phyloP scores from a whole-genome alignment of 2,329 filamentous ascomycete genomes.

The Chrysoporthe deuterocubensis region DNA sequence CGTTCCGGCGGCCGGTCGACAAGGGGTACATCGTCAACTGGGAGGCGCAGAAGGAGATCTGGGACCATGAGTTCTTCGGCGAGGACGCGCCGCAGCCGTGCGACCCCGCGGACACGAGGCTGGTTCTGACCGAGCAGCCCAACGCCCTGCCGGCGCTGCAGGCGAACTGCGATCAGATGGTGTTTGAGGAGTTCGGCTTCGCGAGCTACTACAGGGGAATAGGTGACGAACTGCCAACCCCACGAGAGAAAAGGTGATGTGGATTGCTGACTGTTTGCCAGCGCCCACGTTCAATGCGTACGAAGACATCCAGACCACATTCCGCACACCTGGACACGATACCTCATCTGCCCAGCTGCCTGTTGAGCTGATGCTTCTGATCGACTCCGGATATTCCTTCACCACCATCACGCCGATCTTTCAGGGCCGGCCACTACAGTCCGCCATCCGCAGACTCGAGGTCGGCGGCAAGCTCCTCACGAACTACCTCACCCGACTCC shows the following conservation, averaged over 20 bases:
- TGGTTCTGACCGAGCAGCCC: conserved; percentile 84
- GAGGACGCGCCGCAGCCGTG: conserved; percentile 67
- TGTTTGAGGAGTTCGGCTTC: conserved; percentile 98
- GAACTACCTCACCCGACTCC: conserved; percentile 86
- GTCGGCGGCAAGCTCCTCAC: conserved; percentile 92
- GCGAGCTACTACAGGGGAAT: conserved; percentile 79
- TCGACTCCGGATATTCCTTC: conserved; percentile 92
- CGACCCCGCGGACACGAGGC: conserved; percentile 78
- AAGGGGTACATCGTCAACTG: conserved; percentile 95
- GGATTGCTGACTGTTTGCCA: conserved; percentile 38
- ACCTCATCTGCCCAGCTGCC: conserved; percentile 54
- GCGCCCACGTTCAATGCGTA: conserved; percentile 80
- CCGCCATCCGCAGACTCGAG: conserved; percentile 82
- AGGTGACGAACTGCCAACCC: conserved; percentile 48
- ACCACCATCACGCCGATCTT: conserved; percentile 89
- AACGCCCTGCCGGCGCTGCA: conserved; percentile 82
- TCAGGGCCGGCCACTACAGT: conserved; percentile 77
- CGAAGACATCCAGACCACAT: conserved; percentile 73
- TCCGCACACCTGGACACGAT: conserved; percentile 60
- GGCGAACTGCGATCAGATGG: conserved; percentile 90
- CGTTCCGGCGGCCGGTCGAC: conserved; percentile 87
- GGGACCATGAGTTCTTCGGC: conserved; percentile 87
- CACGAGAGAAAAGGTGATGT: neutral
- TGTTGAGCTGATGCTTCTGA: conserved; percentile 80
- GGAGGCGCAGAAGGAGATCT: conserved; percentile 94